Evolutionary conservation across 768 basidiomycete genomes (phyloP).

Genomic region (Trametes cubensis): DNA sequence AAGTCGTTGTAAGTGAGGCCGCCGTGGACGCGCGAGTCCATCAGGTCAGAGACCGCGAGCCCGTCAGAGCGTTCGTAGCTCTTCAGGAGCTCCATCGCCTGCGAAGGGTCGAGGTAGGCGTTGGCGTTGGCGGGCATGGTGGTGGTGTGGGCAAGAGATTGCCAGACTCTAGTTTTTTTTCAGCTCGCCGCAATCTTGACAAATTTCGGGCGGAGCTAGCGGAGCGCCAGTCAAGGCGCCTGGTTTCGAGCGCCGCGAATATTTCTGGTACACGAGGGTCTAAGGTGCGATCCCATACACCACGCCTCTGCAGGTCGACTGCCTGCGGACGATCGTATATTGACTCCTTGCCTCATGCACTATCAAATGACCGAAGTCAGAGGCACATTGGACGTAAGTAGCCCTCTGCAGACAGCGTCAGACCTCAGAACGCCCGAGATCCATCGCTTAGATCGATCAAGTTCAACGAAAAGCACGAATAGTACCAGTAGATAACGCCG

Average conservation of each 20-base stretch:
- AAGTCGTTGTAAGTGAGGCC: conserved; percentile 99
- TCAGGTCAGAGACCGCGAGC: conserved; percentile 80
- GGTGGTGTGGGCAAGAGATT: conserved; percentile 27
- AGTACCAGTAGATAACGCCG: no score
- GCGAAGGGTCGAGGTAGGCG: conserved; percentile 62
- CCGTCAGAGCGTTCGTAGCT: conserved; percentile 78
- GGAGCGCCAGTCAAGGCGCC: neutral
- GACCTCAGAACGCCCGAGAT: no score
- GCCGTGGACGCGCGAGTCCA: conserved; percentile 83
- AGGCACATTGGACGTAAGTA: no score
- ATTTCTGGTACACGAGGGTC: neutral
- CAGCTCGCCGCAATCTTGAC: conserved; percentile 6
- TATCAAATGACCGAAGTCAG: no score
- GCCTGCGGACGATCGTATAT: no score
- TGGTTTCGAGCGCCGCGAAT: neutral
- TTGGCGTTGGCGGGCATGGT: conserved; percentile 32
- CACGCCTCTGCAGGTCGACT: neutral
- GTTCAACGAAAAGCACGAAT: no score
- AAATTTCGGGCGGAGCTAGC: conserved; percentile 12
- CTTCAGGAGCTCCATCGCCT: conserved; percentile 76
- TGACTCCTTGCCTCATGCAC: no score
- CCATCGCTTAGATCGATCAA: no score
- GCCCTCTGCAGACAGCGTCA: no score
- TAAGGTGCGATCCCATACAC: neutral
- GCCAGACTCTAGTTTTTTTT: conserved; percentile 23